Evolutionary conservation across 1,139 yeast genomes (phyloP), one percentile per base, ranked within the genome.

Genomic region (Lodderomyces beijingensis): DNA sequence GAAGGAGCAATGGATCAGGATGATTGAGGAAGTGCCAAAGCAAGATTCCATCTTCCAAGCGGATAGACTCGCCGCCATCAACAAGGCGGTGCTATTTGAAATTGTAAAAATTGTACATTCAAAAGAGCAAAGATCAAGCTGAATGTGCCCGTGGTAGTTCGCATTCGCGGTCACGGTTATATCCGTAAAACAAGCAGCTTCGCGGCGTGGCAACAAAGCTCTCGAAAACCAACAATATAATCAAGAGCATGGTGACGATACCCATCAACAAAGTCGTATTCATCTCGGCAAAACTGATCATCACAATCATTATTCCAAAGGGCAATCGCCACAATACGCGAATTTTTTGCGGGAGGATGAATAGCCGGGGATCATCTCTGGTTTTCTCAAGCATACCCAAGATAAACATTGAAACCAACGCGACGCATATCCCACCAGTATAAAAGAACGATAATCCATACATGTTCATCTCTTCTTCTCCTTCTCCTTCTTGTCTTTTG

Each of bases 401-500:
- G 2, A 59, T 38, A 20, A 57, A 57, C 42, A 70, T 47, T 22
- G 56, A 49, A 4, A 59, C 25, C 28, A 72, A 50, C 0, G 72
- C 51, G 10, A 69, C 61, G 36, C 67, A 60, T 3, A 73, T 43
- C 2, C 78, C 77, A 2, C 77, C 78, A 4, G 74, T 64, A 41
- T 71, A 68, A 47, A 59, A 70, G 38, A 72, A 66, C 7, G 70
- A 57, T 22, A 71, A 53, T 1, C 68, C 72, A 31, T 57, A 55
- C 40, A 62, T 46, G 21, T 51, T 49, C 4, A 42, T 48, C 23
- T 51, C 63, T 15, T 16, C 32, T 22, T 29, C 32, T 11, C 12
- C 14, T n/a, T 5, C 49, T 25, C 25, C 28, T 24, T 26, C 33
- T 3, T 6, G 15, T 21, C 26, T 17, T 16, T 30, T 50, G 9